Conservation (phyloP, 148 eudicot species). For the Amaranthus hypochondriacus region DNA sequence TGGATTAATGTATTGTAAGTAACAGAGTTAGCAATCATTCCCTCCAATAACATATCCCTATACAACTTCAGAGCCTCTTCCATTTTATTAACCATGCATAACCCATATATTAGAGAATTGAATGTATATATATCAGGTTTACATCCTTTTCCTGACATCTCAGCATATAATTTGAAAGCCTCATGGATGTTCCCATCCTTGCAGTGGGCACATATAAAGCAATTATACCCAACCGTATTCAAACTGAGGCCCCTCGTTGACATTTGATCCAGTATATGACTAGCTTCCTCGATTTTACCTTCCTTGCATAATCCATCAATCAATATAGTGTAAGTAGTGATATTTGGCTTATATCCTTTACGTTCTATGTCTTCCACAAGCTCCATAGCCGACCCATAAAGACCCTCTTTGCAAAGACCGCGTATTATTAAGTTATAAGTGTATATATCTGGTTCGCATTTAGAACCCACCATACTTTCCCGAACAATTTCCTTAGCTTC, state of each 20-base stretch:
- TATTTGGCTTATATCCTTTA: constrained; percentile 55
- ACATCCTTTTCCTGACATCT: constrained; percentile 61
- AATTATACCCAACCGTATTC: constrained; percentile 70
- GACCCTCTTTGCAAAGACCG: constrained; percentile 67
- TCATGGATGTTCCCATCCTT: constrained; percentile 50
- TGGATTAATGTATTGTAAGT: constrained; percentile 87
- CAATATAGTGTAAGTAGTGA: constrained; percentile 59
- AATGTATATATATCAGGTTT: constrained; percentile 77
- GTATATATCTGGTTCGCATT: constrained; percentile 59
- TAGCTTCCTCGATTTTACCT: constrained; percentile 56
- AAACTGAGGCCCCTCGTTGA: constrained; percentile 52
- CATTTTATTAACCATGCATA: constrained; percentile 62
- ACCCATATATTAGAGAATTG: constrained; percentile 72
- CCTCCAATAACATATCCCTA: constrained; percentile 79
- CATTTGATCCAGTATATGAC: constrained; percentile 50
- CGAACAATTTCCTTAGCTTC: constrained; percentile 61
- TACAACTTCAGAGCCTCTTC: constrained; percentile 60
- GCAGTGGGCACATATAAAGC: constrained; percentile 65
- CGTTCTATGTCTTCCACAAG: constrained; percentile 54
- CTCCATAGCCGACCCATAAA: constrained; percentile 47
- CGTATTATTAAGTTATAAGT: constrained; percentile 68
- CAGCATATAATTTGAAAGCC: constrained; percentile 44
- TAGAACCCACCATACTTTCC: constrained; percentile 38
- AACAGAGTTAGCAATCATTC: constrained; percentile 79
- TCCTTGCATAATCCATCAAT: constrained; percentile 70